Conservation (phyloP, 2,329 filamentous ascomycete species). For the Colletotrichum sojae region DNA sequence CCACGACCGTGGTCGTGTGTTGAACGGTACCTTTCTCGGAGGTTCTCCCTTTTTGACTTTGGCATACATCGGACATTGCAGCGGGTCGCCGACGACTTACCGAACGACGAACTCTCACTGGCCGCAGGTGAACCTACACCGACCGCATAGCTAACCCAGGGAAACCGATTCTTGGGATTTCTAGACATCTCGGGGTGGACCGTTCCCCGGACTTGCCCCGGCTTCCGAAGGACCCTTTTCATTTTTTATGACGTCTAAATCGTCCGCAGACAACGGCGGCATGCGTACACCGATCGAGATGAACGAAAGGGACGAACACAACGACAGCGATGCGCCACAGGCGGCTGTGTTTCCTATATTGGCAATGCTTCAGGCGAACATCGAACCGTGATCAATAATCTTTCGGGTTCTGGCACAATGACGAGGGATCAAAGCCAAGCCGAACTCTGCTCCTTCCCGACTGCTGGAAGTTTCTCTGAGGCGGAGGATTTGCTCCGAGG, state of each 20-base stretch:
- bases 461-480: conserved; percentile 30
- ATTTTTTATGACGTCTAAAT: background rate
- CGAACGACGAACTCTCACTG: too few relatives aligned
- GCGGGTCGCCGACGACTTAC: too few relatives aligned
- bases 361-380: background rate
- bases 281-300: conserved; percentile 10
- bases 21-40: too few relatives aligned
- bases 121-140: background rate
- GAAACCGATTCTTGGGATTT: background rate
- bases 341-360: too few relatives aligned
- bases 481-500: conserved; percentile 24
- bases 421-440: background rate
- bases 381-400: conserved; percentile 4
- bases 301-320: background rate
- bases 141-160: background rate
- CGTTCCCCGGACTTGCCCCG: background rate
- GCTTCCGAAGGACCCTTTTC: background rate
- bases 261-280: conserved; percentile 9
- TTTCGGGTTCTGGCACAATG: background rate
- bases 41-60: too few relatives aligned
- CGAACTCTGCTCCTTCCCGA: conserved; percentile 3
- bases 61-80: too few relatives aligned
- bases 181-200: too few relatives aligned
- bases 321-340: background rate
- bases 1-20: too few relatives aligned